These are phyloP conservation scores for Syzygium jambos DNA, from an alignment of 345 rosid genomes.

Conservation along the genomic window DNA sequence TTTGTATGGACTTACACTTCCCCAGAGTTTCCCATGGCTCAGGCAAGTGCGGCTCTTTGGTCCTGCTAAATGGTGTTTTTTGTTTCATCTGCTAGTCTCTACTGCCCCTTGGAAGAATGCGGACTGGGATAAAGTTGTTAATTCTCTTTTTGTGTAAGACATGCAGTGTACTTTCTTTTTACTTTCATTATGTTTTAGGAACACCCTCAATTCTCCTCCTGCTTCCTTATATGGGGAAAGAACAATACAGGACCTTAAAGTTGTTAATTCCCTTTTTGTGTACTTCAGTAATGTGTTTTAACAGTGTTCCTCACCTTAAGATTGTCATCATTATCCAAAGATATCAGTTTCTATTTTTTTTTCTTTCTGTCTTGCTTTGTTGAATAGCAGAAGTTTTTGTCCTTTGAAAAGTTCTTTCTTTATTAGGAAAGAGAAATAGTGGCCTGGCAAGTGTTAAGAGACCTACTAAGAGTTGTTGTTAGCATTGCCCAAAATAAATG, in stretches of 20 bases:
- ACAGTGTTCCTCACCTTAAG: background rate
- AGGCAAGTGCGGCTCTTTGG: slow-evolving; percentile 30
- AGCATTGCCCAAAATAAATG: background rate
- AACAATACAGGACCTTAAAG: background rate
- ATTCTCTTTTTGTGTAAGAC: background rate
- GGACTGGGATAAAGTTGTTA: background rate
- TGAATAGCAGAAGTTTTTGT: background rate
- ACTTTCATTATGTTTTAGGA: background rate
- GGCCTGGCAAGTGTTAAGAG: background rate
- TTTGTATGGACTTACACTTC: slow-evolving; percentile 81
- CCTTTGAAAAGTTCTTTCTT: background rate
- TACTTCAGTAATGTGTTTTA: background rate
- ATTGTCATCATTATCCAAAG: background rate
- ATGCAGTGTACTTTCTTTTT: background rate
- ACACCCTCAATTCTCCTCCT: background rate
- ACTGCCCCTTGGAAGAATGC: background rate
- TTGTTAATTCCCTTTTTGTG: background rate
- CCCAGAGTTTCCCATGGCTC: slow-evolving; percentile 82
- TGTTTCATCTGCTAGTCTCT: background rate
- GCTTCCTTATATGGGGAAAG: background rate
- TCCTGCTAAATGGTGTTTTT: background rate
- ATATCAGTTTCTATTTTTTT: background rate
- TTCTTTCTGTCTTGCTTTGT: background rate
- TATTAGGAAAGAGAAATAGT: background rate
- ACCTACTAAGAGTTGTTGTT: background rate